Evolutionary conservation across 1,284 basidiomycete species (phyloP), one percentile per base, ranked within the genome.

Genomic region (Irpex sp.): DNA sequence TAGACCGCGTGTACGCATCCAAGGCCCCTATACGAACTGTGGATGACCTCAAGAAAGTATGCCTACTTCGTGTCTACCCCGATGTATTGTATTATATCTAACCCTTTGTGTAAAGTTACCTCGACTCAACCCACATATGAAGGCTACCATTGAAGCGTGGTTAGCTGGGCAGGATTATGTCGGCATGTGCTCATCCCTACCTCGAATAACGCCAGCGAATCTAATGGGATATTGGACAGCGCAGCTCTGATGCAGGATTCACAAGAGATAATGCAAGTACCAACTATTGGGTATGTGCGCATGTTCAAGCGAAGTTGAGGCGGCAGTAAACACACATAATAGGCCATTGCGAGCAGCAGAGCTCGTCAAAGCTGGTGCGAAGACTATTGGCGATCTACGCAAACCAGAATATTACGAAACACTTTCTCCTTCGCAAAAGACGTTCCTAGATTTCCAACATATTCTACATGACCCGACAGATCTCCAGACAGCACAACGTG

Each of bases 321-420:
- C 21, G 40, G 64, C 80, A 79, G 13, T 55, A 62, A 47, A 67
- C 65, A 4, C 7, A 52, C 49, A 9, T 52, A 19, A 52, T 26
- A 52, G 49, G 9, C 49, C 8, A 26, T 8, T 47, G 8, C 81
- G 70, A 49, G 84, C 83, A 7, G 68, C 71, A 57, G 67, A 75
- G 21, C 75, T 87, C 2, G 75, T 80, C 40, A 73, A 76, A 5
- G 79, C 77, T 21, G 85, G 85, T 11, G 85, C 81, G 65, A 73
- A 64, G 62, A 74, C 75, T 1, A 21, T 81, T 13, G 71, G 72
- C 11, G 77, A 82, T 48, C 70, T 86, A 26, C 69, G 63, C 17
- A 67, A 74, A 17, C 78, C 78, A 5, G 60, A 74, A 60, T 84
- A 76, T 66, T 67, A 73, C 34, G 66, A 71, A 6, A 70, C 78